Evolutionary conservation across 495 filamentous ascomycete species (phyloP).

Genomic region (Immersiella caudata): DNA sequence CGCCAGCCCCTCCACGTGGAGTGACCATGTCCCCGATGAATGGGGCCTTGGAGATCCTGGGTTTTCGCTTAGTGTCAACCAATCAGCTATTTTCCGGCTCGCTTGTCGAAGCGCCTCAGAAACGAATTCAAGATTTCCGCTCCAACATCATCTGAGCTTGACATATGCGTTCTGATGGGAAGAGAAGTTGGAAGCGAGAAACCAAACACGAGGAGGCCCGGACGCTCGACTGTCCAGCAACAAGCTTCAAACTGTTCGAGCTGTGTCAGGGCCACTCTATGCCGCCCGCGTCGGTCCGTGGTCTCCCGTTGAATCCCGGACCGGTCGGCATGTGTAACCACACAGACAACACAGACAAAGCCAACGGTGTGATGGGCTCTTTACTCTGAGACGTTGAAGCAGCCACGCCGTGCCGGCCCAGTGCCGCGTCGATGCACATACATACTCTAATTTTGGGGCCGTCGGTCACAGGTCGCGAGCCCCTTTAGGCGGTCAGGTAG

Average conservation of each 20-base stretch:
- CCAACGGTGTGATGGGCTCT: neutral
- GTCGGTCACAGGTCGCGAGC: neutral
- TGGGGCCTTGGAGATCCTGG: constrained; percentile 5
- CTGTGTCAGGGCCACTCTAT: too few relatives aligned
- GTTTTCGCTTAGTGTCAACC: constrained; percentile 50
- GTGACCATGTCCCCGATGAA: neutral
- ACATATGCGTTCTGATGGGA: neutral
- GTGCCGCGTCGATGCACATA: neutral
- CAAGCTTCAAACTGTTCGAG: too few relatives aligned
- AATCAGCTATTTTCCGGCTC: constrained; percentile 52
- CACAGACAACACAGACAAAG: neutral
- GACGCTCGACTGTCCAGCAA: too few relatives aligned
- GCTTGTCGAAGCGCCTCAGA: constrained; percentile 42
- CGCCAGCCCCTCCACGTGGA: constrained; percentile 7
- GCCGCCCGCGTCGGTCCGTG: constrained; percentile 2
- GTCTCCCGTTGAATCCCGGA: neutral
- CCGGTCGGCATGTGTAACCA: neutral
- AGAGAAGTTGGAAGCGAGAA: neutral
- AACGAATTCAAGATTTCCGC: constrained; percentile 13
- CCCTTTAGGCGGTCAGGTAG: neutral
- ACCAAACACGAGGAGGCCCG: neutral
- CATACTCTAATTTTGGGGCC: neutral
- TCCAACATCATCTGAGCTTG: neutral
- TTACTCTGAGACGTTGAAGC: neutral
- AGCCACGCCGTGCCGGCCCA: neutral